A percentile compares a stretch with the other conserved stretches of the same genome.
Evolutionary conservation across 1,284 basidiomycete genomes (phyloP).

Genomic region (Trichosporon sp.): DNA sequence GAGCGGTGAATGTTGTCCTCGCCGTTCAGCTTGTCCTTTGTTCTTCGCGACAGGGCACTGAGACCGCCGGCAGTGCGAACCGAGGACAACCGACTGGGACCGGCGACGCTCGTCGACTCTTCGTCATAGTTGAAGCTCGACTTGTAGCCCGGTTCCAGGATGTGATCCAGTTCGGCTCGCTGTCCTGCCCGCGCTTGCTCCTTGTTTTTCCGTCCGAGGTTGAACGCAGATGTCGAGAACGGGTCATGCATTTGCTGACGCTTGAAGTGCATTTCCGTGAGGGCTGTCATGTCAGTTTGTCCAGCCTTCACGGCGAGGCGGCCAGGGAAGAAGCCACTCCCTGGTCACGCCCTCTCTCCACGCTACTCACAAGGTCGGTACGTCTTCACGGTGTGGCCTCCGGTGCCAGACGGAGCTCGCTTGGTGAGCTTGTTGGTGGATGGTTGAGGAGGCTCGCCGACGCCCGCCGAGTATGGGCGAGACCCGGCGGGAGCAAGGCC

Average conservation of each 20-base stretch:
- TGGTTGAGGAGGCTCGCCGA: neutral
- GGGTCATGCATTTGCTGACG: slow-evolving; percentile 47
- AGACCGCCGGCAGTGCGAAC: slow-evolving; percentile 44
- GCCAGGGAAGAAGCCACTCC: slow-evolving; percentile 3
- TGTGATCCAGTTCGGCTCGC: slow-evolving; percentile 50
- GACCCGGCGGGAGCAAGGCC: slow-evolving; percentile 42
- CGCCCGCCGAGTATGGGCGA: slow-evolving; percentile 28
- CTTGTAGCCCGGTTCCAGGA: slow-evolving; percentile 51
- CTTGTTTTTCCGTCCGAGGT: slow-evolving; percentile 44
- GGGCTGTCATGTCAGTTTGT: slow-evolving; percentile 28
- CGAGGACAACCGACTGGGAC: slow-evolving; percentile 37
- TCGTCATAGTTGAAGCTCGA: slow-evolving; percentile 36
- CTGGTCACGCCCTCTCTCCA: neutral
- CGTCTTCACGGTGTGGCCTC: slow-evolving; percentile 48
- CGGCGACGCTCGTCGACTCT: slow-evolving; percentile 39
- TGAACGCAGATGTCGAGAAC: slow-evolving; percentile 45
- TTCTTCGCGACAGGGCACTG: slow-evolving; percentile 29
- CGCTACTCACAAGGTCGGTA: slow-evolving; percentile 50
- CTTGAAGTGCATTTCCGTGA: slow-evolving; percentile 47
- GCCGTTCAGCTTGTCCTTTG: slow-evolving; percentile 30
- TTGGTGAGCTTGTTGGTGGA: slow-evolving; percentile 19
- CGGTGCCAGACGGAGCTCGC: neutral
- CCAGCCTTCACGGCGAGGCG: neutral
- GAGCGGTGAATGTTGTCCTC: slow-evolving; percentile 30
- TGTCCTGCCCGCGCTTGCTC: slow-evolving; percentile 45